Percentiles rank a stretch among this genome's conserved stretches.
Conservation (phyloP, 1,284 basidiomycete genomes). For the Rhodotorula sp. region DNA sequence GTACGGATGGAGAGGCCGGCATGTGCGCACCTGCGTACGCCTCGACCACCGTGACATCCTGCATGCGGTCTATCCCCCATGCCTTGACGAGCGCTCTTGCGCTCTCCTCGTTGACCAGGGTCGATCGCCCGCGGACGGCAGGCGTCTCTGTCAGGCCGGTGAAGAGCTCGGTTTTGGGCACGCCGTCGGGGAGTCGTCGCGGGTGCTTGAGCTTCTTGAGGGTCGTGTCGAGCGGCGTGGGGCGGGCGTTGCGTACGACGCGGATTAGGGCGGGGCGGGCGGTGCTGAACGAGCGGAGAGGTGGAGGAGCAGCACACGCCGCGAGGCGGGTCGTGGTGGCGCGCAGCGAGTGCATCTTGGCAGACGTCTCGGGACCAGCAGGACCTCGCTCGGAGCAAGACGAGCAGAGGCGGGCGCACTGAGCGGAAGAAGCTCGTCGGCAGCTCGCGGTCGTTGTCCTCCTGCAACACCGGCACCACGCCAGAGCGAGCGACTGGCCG, state of each 20-base stretch:
- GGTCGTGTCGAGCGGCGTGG: background rate
- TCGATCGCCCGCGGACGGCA: constrained; percentile 28
- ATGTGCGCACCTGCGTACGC: constrained; percentile 26
- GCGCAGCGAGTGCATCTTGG: too few species aligned
- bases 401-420: too few species aligned
- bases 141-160: background rate
- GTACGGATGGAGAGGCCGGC: rapidly evolving
- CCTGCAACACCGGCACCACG: too few species aligned
- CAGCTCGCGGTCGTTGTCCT: too few species aligned
- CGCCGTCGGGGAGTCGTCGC: background rate
- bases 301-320: too few species aligned
- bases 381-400: too few species aligned
- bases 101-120: constrained; percentile 34
- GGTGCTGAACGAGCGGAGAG: too few species aligned
- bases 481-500: too few species aligned
- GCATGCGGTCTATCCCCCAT: constrained; percentile 40
- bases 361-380: too few species aligned
- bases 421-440: too few species aligned
- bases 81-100: constrained; percentile 32
- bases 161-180: constrained; percentile 23
- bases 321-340: too few species aligned
- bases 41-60: constrained; percentile 34
- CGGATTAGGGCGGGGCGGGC: too few species aligned
- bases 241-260: background rate
- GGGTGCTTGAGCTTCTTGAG: background rate